These are phyloP conservation scores for Fusarium sulawesiense DNA, from an alignment of 2,329 filamentous ascomycete species.

Conservation along the genomic window DNA sequence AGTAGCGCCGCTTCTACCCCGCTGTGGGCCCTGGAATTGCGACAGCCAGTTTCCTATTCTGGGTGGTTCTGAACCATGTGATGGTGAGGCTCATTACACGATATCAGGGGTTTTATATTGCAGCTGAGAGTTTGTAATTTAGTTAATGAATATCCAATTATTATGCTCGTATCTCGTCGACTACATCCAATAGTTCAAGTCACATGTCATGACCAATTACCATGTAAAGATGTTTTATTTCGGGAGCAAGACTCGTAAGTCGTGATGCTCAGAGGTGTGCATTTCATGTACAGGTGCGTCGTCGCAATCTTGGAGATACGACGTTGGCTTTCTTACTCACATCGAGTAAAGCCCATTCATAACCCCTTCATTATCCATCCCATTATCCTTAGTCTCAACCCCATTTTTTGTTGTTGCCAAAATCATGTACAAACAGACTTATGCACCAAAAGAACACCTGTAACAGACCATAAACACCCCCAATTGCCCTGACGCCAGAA, in stretches of 20 bases:
- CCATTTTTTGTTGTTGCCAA: conserved; percentile 23
- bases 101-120: conserved; percentile 28
- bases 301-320: not conserved
- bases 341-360: conserved; percentile 4
- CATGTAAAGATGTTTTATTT: conserved; percentile 4
- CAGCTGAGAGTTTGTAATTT: not conserved
- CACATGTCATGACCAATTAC: not conserved
- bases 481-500: conserved; percentile 6
- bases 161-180: not conserved
- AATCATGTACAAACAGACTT: conserved; percentile 33
- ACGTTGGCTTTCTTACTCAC: conserved; percentile 6
- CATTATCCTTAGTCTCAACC: not conserved
- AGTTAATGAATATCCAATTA: not conserved
- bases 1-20: conserved; percentile 33
- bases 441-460: not conserved
- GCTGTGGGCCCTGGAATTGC: conserved; percentile 31
- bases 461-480: conserved; percentile 17
- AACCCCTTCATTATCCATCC: conserved; percentile 11
- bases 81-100: conserved; percentile 31
- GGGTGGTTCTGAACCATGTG: conserved; percentile 13
- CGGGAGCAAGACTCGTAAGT: conserved; percentile 2
- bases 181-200: not conserved
- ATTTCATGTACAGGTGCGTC: conserved; percentile 35
- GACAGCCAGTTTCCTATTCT: conserved; percentile 16
- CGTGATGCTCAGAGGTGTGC: conserved; percentile 3